These are phyloP conservation scores for Phialocephala subalpina DNA, from an alignment of 2,329 filamentous ascomycete species.

Conservation along the genomic window DNA sequence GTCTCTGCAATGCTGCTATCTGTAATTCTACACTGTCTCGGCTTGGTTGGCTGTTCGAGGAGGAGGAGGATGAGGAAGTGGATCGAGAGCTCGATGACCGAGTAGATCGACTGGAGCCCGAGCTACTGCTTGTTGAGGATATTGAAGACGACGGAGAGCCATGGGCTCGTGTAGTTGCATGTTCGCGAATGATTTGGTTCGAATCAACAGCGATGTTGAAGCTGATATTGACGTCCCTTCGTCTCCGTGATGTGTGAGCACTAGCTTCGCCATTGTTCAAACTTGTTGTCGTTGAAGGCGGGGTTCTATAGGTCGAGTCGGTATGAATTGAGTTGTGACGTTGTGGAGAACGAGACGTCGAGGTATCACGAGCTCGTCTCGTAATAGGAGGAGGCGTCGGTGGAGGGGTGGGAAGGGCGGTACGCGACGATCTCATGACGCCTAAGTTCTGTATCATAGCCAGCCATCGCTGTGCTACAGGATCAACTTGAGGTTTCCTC, in stretches of 20 bases:
- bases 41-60: not conserved
- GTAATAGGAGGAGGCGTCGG: not conserved
- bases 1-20: not conserved
- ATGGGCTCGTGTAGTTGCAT: not conserved
- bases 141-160: not conserved
- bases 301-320: not conserved
- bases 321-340: not conserved
- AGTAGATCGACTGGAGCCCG: not conserved
- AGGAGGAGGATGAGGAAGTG: not conserved
- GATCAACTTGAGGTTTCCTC: not conserved
- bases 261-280: not conserved
- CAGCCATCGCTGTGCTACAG: not conserved
- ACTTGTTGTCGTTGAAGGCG: not conserved
- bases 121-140: not conserved
- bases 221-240: not conserved
- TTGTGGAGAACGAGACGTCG: not conserved
- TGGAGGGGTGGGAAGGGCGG: not conserved
- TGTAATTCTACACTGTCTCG: not conserved
- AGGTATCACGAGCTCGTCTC: not conserved
- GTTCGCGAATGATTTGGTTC: not conserved
- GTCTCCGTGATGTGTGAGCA: not conserved
- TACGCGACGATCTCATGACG: not conserved
- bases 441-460: not conserved
- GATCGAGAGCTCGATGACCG: not conserved
- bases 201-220: slow-evolving; percentile 5